Conservation (phyloP, 176 grass and related monocot genomes). For the Paspalum vaginatum region DNA sequence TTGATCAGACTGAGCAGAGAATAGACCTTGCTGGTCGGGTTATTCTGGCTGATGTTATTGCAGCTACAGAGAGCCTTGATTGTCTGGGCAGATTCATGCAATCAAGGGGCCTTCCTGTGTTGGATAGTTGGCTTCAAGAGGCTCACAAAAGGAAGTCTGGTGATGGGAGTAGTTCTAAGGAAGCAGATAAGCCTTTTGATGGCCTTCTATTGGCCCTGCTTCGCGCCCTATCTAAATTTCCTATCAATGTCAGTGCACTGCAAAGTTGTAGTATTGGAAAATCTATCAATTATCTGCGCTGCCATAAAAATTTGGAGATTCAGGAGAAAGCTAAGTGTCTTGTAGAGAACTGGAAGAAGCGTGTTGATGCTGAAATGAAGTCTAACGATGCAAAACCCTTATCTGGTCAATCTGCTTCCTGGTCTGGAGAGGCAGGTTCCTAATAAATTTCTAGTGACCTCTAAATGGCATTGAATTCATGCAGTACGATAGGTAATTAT, state of each 20-base stretch:
- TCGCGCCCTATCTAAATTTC: constrained; percentile 81
- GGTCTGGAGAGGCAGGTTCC: constrained; percentile 63
- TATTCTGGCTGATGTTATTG: constrained; percentile 70
- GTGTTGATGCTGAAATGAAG: constrained; percentile 97
- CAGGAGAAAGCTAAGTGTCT: constrained; percentile 92
- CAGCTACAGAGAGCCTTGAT: constrained; percentile 64
- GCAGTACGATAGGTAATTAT: too few relatives aligned
- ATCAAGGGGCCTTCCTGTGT: constrained; percentile 57
- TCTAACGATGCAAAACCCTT: constrained; percentile 70
- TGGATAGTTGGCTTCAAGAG: constrained; percentile 81
- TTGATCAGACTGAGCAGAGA: constrained; percentile 68
- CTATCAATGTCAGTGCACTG: constrained; percentile 83
- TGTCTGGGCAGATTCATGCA: constrained; percentile 73
- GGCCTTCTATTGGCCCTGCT: constrained; percentile 79
- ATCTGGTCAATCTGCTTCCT: constrained; percentile 66
- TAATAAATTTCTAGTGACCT: constrained; percentile 57
- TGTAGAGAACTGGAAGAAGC: constrained; percentile 94
- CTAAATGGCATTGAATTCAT: too few relatives aligned
- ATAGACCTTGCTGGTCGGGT: constrained; percentile 59
- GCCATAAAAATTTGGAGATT: constrained; percentile 84
- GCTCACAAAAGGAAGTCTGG: constrained; percentile 63
- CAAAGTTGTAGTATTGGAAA: constrained; percentile 93
- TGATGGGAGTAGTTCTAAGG: constrained; percentile 71
- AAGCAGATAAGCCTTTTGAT: constrained; percentile 63
- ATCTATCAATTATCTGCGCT: constrained; percentile 86